Conservation (phyloP, 306 rosid species). For the Pyrus communis region DNA sequence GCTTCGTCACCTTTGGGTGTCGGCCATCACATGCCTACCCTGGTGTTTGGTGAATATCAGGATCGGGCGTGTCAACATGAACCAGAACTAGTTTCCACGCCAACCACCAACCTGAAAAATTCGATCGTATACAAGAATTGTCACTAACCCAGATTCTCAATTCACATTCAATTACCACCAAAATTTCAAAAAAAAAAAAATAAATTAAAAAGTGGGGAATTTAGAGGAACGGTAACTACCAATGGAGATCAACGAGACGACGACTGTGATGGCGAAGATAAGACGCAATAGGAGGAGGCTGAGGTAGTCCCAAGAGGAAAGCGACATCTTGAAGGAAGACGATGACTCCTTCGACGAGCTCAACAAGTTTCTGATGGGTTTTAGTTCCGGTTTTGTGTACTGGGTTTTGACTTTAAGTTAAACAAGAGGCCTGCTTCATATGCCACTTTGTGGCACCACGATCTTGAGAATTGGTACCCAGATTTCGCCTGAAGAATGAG, state of each 20-base stretch:
- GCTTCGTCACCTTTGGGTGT: too few relatives aligned
- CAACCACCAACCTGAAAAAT: constrained; percentile 63
- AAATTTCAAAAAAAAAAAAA: not conserved
- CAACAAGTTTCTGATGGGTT: not conserved
- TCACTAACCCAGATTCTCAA: constrained; percentile 8
- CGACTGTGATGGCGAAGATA: constrained; percentile 43
- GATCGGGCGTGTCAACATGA: constrained; percentile 7
- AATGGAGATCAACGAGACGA: constrained; percentile 43
- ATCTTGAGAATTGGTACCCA: too few relatives aligned
- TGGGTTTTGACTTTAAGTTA: not conserved
- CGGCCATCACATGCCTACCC: too few relatives aligned
- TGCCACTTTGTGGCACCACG: too few relatives aligned
- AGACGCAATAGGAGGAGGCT: constrained; percentile 51
- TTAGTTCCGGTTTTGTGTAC: not conserved
- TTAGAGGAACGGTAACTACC: constrained; percentile 27
- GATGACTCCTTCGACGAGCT: constrained; percentile 4
- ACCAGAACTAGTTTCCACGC: constrained; percentile 89
- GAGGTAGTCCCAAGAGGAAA: constrained; percentile 40
- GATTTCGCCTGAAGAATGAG: too few relatives aligned
- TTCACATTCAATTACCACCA: not conserved
- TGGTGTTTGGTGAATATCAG: too few relatives aligned
- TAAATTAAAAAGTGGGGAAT: not conserved
- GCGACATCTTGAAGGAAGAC: constrained; percentile 8
- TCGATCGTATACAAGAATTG: not conserved
- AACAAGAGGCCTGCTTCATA: too few relatives aligned